A percentile compares a stretch with the other conserved stretches of the same genome.
Conservation (phyloP, 192 early-diverging fungal species). For the Coemansia sp. region DNA sequence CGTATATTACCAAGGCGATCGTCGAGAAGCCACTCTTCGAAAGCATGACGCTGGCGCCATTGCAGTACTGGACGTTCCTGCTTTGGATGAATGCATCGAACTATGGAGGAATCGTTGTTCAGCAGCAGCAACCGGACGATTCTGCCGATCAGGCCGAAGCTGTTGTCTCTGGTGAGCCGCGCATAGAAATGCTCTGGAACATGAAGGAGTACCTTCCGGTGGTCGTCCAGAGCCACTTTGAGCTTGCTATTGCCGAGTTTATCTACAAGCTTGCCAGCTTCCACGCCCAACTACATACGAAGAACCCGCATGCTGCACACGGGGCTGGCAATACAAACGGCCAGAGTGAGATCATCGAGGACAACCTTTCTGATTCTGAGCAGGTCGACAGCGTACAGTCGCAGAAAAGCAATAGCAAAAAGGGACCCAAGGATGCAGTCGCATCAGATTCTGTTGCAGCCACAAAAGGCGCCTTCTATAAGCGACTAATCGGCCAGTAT, state of each 20-base stretch:
- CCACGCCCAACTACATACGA: conserved; percentile 43
- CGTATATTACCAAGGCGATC: conserved; percentile 71
- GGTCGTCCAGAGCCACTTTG: conserved; percentile 69
- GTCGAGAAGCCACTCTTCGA: conserved; percentile 73
- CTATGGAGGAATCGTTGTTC: conserved; percentile 62
- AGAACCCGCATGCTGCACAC: conserved; percentile 27
- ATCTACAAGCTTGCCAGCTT: conserved; percentile 62
- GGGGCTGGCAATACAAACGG: conserved; percentile 7
- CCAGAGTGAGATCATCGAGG: conserved; percentile 40
- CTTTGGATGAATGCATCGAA: conserved; percentile 94
- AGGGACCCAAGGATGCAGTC: background rate
- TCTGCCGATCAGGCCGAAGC: background rate
- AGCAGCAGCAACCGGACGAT: conserved; percentile 19
- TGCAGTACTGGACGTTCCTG: conserved; percentile 75
- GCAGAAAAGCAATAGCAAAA: background rate
- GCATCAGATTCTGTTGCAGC: conserved; percentile 7
- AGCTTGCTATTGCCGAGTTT: conserved; percentile 68
- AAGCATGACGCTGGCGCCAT: conserved; percentile 66
- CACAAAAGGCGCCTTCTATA: conserved; percentile 42
- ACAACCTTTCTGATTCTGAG: conserved; percentile 19
- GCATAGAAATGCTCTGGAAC: conserved; percentile 84
- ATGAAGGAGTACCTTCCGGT: conserved; percentile 85
- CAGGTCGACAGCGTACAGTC: background rate
- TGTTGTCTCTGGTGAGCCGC: conserved; percentile 28
- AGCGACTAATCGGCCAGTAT: conserved; percentile 56